Evolutionary conservation across 768 basidiomycete species (phyloP).

Genomic region (Hygrocybe coccinea): DNA sequence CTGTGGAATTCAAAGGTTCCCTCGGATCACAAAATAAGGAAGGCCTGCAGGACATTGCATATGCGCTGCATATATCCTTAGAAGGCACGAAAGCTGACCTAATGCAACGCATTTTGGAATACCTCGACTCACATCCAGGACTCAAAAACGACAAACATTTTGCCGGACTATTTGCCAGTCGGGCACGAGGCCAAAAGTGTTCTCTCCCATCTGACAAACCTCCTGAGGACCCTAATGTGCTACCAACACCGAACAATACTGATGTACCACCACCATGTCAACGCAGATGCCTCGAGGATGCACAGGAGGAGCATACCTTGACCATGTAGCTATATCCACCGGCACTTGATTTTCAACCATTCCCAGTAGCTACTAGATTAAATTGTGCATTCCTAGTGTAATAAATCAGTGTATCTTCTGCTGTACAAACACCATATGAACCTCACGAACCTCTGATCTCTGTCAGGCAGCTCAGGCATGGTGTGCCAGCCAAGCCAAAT

Average conservation of each 20-base stretch:
- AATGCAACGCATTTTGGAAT: constrained; percentile 1
- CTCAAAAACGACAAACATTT: constrained; percentile 7
- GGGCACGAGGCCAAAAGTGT: neutral
- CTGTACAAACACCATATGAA: neutral
- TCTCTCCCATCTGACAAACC: neutral
- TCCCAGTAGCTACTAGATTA: too few species aligned
- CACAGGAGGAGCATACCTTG: neutral
- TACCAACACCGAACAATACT: neutral
- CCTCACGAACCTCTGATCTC: too few species aligned
- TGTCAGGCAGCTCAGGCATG: too few species aligned
- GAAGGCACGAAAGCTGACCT: constrained; percentile 7
- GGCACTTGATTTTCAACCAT: too few species aligned
- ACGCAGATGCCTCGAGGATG: neutral
- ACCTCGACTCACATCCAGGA: constrained; percentile 9
- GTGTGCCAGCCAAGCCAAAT: too few species aligned
- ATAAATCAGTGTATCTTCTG: neutral
- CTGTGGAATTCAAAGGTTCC: constrained; percentile 8
- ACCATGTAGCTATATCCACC: too few species aligned
- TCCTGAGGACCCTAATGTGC: neutral
- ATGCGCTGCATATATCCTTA: constrained; percentile 4
- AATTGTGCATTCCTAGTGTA: too few species aligned
- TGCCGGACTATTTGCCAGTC: constrained; percentile 9
- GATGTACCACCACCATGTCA: neutral
- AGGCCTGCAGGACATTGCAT: constrained; percentile 11
- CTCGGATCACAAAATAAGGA: constrained; percentile 7